Base-by-base conservation (phyloP, 1,139 yeast genomes). In the Pichia sp. region DNA sequence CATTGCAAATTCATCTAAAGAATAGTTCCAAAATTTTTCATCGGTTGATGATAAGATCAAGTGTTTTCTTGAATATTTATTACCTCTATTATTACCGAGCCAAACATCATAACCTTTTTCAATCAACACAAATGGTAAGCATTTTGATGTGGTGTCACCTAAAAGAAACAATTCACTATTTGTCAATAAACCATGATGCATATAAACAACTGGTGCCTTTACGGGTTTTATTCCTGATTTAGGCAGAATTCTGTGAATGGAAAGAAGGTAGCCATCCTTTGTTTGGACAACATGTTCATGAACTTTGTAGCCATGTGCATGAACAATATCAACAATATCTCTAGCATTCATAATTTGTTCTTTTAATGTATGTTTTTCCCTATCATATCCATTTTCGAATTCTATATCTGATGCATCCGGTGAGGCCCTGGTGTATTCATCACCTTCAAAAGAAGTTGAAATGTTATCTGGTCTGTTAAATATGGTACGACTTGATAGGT, bases 31-130 rank as follows among this genome's bases (percentile, higher is more conserved):
- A 64, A 85, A 87, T 45, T 71, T 70, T 8, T 67, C 59, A 23
- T 75, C 76, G 5, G 69, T 67, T 3, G 85, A 79, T 0, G 63
- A 56, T 2, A 61, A 39, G 25, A 59, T 56, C 29, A 64, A 54
- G 47, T 62, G 65, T 42, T 66, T 67, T 39, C 67, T 59, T 20
- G 92, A 82, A 67, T 88, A 88, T 67, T 88, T 88, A 66, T 87
- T 88, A 22, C 96, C 96, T 48, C 96, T 69, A 60, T 87, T 87
- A 63, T 87, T 87, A 2, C 96, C 96, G 55, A 87, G 68, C 95
- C 95, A 87, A 20, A 87, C 95, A 60, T 87, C 95, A 62, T 81
- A 87, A 5, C 95, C 95, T 49, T 78, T 64, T 51, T 86, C 94
- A 44, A 81, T 86, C 36, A 89, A 71, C 2, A 79, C 68, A 57